Evolutionary conservation across 208 protist species (phyloP), one percentile per base, ranked within the genome.

Genomic region (Leishmania martiniquensis): DNA sequence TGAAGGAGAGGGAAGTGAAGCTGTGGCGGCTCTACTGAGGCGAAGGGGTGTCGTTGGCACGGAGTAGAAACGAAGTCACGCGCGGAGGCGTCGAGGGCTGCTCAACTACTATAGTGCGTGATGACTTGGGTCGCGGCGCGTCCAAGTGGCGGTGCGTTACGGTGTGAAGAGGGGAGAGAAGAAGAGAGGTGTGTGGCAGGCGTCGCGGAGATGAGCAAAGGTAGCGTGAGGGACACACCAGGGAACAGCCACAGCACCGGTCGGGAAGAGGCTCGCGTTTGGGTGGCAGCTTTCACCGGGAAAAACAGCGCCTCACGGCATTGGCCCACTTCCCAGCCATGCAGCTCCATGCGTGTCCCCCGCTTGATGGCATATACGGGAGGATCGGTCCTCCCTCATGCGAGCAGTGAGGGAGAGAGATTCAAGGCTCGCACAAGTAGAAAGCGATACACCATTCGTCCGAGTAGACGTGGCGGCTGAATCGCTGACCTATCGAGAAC

Each of bases 401-500:
- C 12, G 10, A 57, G 25, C 77, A 72, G 17, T 20, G 57, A 72
- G 10, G 52, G 71, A 71, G 45, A 81, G 73, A 52, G 25, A 32
- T 25, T 29, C 2, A 63, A 63, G 37, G 37, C 57, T 13, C 57
- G 32, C 29, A 12, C 57, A 29, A 63, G 13, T 9, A 39, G 22
- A 37, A 63, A 63, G n/a, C n/a, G n/a, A n/a, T n/a, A 22, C 29
- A 39, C 13, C 29, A 29, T 29, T 32, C 37, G 29, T 37, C 12
- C 29, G 57, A 22, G 57, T 63, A 13, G 13, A 9, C 15, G 37
- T 29, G 0, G 37, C 57, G 10, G 29, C 32, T 20, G 37, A 63
- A 29, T 63, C 29, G 12, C 29, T 5, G 57, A 37, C 57, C 13
- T 37, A 22, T 12, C 13, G 25, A 62, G 29, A 25, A 32, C 1